Evolutionary conservation across 2,329 filamentous ascomycete species (phyloP).

Genomic region (Sclerotinia subarctica): DNA sequence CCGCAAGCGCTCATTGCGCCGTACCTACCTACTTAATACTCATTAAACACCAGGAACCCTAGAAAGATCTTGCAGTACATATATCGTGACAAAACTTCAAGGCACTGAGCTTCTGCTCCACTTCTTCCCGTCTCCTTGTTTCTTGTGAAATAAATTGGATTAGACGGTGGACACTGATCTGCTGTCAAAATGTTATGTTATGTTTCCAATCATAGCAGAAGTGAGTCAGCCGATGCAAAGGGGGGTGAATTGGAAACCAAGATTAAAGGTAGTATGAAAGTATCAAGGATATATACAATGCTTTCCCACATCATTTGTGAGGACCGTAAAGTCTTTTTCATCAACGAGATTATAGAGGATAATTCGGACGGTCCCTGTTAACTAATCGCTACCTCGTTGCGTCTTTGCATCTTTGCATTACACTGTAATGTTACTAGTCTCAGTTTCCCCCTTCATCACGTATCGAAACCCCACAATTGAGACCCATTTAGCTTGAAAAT

Average conservation of each 20-base stretch:
- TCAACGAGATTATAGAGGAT: not conserved
- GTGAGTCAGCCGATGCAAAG: slow-evolving; percentile 4
- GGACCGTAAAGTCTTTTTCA: not conserved
- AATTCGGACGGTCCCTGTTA: not conserved
- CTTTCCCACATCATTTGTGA: slow-evolving; percentile 13
- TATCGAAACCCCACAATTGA: slow-evolving; percentile 6
- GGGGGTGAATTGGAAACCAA: slow-evolving; percentile 1
- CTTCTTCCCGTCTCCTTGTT: not conserved
- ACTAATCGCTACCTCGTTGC: not conserved
- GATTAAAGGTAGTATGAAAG: not conserved
- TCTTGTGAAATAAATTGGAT: not conserved
- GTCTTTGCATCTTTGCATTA: not conserved
- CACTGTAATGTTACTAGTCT: not conserved
- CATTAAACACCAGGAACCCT: not conserved
- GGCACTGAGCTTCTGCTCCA: not conserved
- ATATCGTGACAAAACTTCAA: not conserved
- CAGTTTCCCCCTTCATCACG: slow-evolving; percentile 5
- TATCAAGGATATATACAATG: not conserved
- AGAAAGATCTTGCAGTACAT: not conserved
- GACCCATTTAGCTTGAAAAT: not conserved
- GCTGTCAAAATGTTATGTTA: not conserved
- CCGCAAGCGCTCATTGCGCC: not conserved
- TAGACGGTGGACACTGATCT: slow-evolving; percentile 1
- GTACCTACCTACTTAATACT: not conserved
- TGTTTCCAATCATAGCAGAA: not conserved